Conservation (phyloP, 805 yeast species). For the Metahyphopichia silvanorum region DNA sequence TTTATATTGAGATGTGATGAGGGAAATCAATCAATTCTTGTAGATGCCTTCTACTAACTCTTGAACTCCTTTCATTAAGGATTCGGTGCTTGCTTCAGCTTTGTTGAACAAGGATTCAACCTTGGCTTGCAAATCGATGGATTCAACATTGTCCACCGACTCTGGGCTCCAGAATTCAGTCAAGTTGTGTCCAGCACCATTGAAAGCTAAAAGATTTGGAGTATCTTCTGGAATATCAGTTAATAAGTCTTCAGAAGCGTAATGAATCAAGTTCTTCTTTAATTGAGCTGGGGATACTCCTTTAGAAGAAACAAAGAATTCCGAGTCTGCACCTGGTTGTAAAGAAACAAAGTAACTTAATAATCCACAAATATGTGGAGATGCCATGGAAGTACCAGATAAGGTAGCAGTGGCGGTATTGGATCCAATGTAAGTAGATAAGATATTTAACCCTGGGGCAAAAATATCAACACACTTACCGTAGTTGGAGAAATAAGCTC, state of each 20-base stretch:
- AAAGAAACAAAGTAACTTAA: constrained; percentile 84
- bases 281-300: constrained; percentile 68
- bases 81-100: constrained; percentile 13
- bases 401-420: constrained; percentile 72
- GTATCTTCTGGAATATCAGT: constrained; percentile 68
- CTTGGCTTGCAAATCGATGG: constrained; percentile 10
- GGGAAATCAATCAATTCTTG: no score
- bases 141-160: constrained; percentile 2
- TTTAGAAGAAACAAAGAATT: constrained; percentile 52
- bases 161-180: constrained; percentile 55
- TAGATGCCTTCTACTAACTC: constrained; percentile 18
- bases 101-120: constrained; percentile 18
- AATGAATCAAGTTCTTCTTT: constrained; percentile 71
- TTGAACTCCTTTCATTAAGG: constrained; percentile 21
- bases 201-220: constrained; percentile 66
- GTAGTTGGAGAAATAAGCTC: constrained; percentile 94
- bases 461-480: constrained; percentile 95
- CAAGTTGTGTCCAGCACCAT: constrained; percentile 57
- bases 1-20: no score
- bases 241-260: constrained; percentile 58
- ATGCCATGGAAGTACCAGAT: constrained; percentile 98
- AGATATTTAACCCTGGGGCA: constrained; percentile 91
- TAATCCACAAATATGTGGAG: constrained; percentile 94
- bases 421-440: constrained; percentile 81
- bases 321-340: constrained; percentile 71